These are phyloP conservation scores for Trifolium fragiferum DNA, from an alignment of 306 rosid species.

Conservation along the genomic window DNA sequence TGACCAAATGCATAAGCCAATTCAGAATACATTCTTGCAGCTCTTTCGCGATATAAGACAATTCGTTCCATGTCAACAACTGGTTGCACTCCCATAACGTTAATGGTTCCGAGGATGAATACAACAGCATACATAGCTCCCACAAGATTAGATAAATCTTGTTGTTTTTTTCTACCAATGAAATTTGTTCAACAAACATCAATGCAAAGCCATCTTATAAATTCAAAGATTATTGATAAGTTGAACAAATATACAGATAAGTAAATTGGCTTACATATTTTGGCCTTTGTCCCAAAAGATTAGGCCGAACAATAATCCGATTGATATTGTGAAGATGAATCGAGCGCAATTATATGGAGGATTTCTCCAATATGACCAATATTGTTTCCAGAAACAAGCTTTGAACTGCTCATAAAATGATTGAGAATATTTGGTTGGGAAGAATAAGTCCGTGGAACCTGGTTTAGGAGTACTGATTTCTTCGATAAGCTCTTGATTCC, in stretches of 20 bases:
- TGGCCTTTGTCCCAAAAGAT: constrained; percentile 64
- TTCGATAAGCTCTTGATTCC: constrained; percentile 53
- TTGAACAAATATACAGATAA: neutral
- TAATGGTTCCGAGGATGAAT: constrained; percentile 37
- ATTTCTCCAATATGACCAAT: constrained; percentile 77
- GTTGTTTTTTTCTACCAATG: constrained; percentile 37
- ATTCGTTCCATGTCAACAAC: constrained; percentile 64
- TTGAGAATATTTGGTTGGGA: constrained; percentile 69
- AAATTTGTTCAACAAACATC: neutral
- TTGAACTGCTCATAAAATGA: constrained; percentile 59
- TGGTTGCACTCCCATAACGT: constrained; percentile 55
- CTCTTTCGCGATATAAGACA: constrained; percentile 77
- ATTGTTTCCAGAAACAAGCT: constrained; percentile 58
- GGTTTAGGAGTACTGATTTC: constrained; percentile 56
- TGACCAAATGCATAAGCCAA: constrained; percentile 50
- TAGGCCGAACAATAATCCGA: constrained; percentile 55
- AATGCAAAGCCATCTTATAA: neutral
- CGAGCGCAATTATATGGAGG: constrained; percentile 58
- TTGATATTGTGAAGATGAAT: constrained; percentile 7
- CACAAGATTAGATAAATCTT: constrained; percentile 57
- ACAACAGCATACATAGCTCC: constrained; percentile 69
- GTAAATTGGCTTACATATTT: constrained; percentile 42
- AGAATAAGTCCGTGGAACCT: constrained; percentile 58
- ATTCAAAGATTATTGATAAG: neutral
- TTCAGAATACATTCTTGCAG: constrained; percentile 55